Conservation (phyloP, 1,139 yeast genomes). For the Ashbya aceris region DNA sequence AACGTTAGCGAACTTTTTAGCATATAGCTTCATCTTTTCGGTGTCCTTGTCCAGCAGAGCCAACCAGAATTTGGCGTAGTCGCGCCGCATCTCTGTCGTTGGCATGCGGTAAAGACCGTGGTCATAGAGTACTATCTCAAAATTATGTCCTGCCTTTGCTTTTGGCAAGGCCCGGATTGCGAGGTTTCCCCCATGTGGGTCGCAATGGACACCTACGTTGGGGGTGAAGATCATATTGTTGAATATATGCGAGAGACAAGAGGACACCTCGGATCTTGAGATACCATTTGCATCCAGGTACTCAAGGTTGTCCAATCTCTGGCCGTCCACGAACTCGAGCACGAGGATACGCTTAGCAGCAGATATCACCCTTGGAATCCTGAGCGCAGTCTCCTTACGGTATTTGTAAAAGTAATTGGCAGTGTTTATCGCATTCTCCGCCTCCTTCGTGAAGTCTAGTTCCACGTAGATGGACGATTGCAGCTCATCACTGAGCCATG, state of each 20-base stretch:
- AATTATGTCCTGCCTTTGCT: conserved; percentile 51
- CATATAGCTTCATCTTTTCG: conserved; percentile 58
- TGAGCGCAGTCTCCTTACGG: conserved; percentile 57
- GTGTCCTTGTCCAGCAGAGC: conserved; percentile 69
- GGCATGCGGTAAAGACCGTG: conserved; percentile 90
- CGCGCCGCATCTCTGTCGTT: conserved; percentile 64
- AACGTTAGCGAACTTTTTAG: conserved; percentile 74
- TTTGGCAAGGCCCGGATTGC: conserved; percentile 53
- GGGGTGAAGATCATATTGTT: conserved; percentile 95
- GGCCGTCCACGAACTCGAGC: conserved; percentile 83
- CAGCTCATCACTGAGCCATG: conserved; percentile 91
- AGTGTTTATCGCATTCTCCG: conserved; percentile 65
- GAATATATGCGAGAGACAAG: conserved; percentile 82
- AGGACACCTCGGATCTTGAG: conserved; percentile 67
- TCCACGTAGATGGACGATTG: conserved; percentile 81
- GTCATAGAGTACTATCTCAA: conserved; percentile 85
- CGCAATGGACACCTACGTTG: conserved; percentile 87
- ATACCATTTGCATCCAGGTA: conserved; percentile 57
- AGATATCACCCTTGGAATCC: conserved; percentile 64
- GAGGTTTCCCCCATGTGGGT: conserved; percentile 95
- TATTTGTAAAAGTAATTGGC: conserved; percentile 52
- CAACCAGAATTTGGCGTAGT: conserved; percentile 89
- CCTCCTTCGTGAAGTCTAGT: conserved; percentile 80
- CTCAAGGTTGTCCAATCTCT: conserved; percentile 67
- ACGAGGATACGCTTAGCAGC: conserved; percentile 65